Conservation (phyloP, 306 rosid species). For the Cucurbita ficifolia region DNA sequence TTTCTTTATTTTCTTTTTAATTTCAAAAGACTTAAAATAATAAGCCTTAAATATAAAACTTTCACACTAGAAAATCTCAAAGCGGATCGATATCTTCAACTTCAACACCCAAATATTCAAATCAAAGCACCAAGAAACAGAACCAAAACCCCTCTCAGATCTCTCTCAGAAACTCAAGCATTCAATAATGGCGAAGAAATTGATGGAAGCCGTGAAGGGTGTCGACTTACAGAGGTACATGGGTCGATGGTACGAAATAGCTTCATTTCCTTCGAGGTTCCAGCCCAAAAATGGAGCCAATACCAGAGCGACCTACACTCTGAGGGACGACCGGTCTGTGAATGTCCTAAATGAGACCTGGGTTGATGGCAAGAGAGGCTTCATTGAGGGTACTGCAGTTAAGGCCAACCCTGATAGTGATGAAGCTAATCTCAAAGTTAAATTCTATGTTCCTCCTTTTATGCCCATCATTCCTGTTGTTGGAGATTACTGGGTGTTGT, state of each 20-base stretch:
- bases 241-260: conserved; percentile 97
- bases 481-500: conserved; percentile 87
- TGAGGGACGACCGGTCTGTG: conserved; percentile 48
- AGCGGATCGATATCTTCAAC: too few species aligned
- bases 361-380: conserved; percentile 40
- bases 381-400: conserved; percentile 53
- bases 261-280: conserved; percentile 58
- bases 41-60: too few species aligned
- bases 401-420: conserved; percentile 58
- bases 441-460: conserved; percentile 71
- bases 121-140: not conserved
- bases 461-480: conserved; percentile 59
- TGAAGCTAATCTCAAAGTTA: conserved; percentile 86
- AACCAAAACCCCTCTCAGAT: not conserved
- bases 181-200: conserved; percentile 34
- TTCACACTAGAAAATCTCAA: too few species aligned
- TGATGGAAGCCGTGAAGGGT: conserved; percentile 47
- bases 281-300: conserved; percentile 55
- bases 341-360: conserved; percentile 80
- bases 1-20: too few species aligned
- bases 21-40: too few species aligned
- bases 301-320: conserved; percentile 82
- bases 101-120: not conserved
- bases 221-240: conserved; percentile 53
- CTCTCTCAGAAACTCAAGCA: not conserved